A percentile compares a stretch with the other conserved stretches of the same genome.
Evolutionary conservation across 768 basidiomycete genomes (phyloP).

Genomic region (Termitomyces sp.): DNA sequence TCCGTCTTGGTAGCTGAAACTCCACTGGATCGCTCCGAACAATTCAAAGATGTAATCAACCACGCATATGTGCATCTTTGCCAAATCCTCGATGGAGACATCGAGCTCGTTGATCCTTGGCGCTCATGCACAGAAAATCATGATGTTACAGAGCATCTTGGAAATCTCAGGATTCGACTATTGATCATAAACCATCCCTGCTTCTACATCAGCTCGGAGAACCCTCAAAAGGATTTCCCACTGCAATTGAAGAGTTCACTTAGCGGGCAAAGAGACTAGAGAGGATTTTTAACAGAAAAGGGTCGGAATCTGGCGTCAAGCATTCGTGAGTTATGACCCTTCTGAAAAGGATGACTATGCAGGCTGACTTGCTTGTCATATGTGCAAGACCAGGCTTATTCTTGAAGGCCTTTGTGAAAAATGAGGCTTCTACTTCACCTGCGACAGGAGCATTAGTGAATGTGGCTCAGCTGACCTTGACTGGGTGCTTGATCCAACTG

Average conservation of each 20-base stretch:
- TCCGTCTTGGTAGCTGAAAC: background rate
- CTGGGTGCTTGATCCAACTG: no score
- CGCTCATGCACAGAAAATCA: background rate
- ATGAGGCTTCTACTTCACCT: no score
- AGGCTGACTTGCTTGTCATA: background rate
- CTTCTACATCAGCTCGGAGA: background rate
- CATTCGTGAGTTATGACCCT: background rate
- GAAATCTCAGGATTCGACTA: background rate
- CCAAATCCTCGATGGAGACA: background rate
- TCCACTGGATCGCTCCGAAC: background rate
- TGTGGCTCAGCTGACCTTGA: no score
- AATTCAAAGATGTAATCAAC: background rate
- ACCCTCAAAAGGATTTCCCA: background rate
- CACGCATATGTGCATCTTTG: background rate
- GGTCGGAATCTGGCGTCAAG: background rate
- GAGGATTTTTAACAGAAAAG: background rate
- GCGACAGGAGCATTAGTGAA: no score
- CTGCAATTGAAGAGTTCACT: background rate
- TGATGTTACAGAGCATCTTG: background rate
- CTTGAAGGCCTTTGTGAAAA: no score
- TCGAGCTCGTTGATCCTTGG: background rate
- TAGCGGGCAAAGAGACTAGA: background rate
- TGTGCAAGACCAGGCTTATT: no score
- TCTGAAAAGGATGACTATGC: background rate
- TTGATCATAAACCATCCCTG: background rate